phyloP scores from a whole-genome alignment of 75 land plant species.

The Larix kaempferi region DNA sequence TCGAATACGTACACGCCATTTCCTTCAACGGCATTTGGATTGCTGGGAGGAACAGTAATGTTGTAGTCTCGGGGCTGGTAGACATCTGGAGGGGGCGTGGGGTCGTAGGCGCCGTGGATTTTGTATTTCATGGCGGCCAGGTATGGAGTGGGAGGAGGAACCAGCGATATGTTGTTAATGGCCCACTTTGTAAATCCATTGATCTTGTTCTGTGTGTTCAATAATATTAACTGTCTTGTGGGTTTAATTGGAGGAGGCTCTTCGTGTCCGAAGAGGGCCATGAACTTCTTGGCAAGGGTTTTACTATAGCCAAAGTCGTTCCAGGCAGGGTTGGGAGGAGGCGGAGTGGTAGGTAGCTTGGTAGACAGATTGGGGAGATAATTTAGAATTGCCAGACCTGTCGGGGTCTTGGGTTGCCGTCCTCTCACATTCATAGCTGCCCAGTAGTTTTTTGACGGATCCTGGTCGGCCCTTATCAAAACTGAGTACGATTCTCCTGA shows the following conservation, averaged over 20 bases:
- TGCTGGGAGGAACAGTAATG: neutral
- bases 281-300: constrained; percentile 17
- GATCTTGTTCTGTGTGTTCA: constrained; percentile 75
- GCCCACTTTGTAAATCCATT: constrained; percentile 47
- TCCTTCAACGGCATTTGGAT: constrained; percentile 2
- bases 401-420: constrained; percentile 62
- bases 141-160: constrained; percentile 51
- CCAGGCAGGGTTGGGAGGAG: constrained; percentile 64
- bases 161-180: constrained; percentile 69
- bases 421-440: constrained; percentile 64
- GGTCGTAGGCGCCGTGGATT: constrained; percentile 3
- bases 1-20: constrained; percentile 13
- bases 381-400: constrained; percentile 62
- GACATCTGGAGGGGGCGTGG: neutral
- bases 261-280: constrained; percentile 24
- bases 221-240: constrained; percentile 38
- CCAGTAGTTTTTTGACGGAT: constrained; percentile 69
- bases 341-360: constrained; percentile 33
- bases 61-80: constrained; percentile 8
- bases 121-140: constrained; percentile 44
- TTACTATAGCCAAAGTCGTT: constrained; percentile 35
- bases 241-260: constrained; percentile 33
- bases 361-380: constrained; percentile 29
- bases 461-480: constrained; percentile 61
- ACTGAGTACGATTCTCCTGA: constrained; percentile 89